Base-by-base conservation (phyloP, 2,329 filamentous ascomycete species). In the Aspergillus clavatus region DNA sequence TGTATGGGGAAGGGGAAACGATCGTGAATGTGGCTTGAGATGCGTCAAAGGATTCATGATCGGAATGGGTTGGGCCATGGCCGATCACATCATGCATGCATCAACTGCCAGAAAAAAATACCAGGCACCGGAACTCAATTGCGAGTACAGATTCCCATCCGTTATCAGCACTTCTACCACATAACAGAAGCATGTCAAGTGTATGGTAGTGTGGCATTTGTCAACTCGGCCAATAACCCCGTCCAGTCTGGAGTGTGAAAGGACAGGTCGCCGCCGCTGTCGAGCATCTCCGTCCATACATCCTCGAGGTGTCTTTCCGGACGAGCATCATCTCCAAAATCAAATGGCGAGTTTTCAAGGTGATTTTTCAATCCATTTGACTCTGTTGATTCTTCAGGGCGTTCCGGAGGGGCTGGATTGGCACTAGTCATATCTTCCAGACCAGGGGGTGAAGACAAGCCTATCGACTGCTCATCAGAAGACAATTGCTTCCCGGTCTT, bases 211-310 rank as follows among this genome's bases (percentile, higher is more conserved):
- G 51, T 50, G 1, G 51, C 50, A 37, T 60, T 56, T 2, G 52
- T 58, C 26, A 65, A 48, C 14, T 65, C 60, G 3, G 55, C 57
- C 23, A 65, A 50, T 26, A 66, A 37, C 7, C 55, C 55, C 12
- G 54, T 61, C 63, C 62, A 66, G 24, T 63, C 63, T 1, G 61
- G 53, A 3, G 52, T 53, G 7, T 47, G 55, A 18, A 59, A 37
- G 2, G 45, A 48, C 14, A 60, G 23, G 29, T 57, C 49, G 7
- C 50, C 54, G 4, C 60, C 52, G n/a, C 44, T 55, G 2, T 66
- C 56, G 16, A 66, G 45, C 45, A 65, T 53, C 21, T 65, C 60
- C 3, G 53, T 47, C 63, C 63, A 66, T 19, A 64, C 47, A 24
- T 63, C 63, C 29, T 66, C 63, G 2, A 66, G 38, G 8, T 55